Base-by-base conservation (phyloP, 2,329 filamentous ascomycete species). In the Trichothecium sympodiale region DNA sequence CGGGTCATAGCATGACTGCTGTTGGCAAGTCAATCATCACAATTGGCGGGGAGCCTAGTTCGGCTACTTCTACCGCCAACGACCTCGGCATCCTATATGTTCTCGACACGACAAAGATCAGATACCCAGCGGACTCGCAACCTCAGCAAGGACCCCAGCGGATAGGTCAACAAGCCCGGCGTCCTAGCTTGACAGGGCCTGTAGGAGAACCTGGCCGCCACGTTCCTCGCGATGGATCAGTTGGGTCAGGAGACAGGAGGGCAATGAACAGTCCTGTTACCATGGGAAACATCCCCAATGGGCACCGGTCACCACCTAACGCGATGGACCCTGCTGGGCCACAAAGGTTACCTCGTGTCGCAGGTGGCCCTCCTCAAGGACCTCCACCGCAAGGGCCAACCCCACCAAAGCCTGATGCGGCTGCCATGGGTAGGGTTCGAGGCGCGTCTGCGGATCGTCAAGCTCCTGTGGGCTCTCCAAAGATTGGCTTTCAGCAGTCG, bases 1-100 rank as follows among this genome's bases (percentile, higher is more conserved):
- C 89, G 13, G 91, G 91, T 2, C 91, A 98, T 57, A 95, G 87
- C 57, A 96, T 98, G 91, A 96, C 91, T 3, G 80, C 87, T 3
- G 85, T 89, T 43, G 86, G 85, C 20, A 95, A 94, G 57, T 83
- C 88, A 40, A 80, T 98, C 43, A 80, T 96, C 33, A 85, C 96
- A 29, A 69, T 96, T 23, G 93, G 85, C 27, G 91, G 91, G 44
- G 93, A 98, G 57, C 91, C 91, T 12, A 96, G 88, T 56, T 88
- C 87, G 13, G 82, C 85, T 18, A 76, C 83, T 1, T 75, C 81
- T 33, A 78, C 91, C 49, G 76, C 84, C 23, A 80, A 80, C 41
- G 91, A 98, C 54, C 67, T 98, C 35, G 86, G 83, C 40, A 74
- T 94, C 50, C 82, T 86, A 26, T 98, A 96, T 57, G 74, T 95